Conservation (phyloP, 2,329 filamentous ascomycete species). For the Podosphaera fusca region DNA sequence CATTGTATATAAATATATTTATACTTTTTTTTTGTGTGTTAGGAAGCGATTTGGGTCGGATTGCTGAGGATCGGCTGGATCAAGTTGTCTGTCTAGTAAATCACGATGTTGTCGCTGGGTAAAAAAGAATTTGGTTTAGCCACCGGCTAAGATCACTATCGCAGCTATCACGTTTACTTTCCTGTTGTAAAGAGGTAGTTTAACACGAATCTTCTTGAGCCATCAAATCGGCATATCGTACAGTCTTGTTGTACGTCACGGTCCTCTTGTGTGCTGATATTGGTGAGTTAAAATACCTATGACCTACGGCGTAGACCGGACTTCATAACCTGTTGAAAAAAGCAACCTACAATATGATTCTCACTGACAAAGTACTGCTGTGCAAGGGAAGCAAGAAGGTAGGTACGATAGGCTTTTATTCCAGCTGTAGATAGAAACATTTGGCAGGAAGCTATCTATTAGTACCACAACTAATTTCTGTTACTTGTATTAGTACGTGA, state of each 20-base stretch:
- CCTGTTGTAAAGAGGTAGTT: slow-evolving; percentile 1
- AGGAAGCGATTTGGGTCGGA: neutral
- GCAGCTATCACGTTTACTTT: neutral
- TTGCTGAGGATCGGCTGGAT: neutral
- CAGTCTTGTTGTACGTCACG: neutral
- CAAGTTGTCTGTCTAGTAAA: neutral
- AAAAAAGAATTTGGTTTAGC: neutral
- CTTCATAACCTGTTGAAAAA: too few relatives aligned
- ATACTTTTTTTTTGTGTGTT: neutral
- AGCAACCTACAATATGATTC: too few relatives aligned
- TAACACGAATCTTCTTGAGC: slow-evolving; percentile 5
- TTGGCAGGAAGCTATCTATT: too few relatives aligned
- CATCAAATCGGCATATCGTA: neutral
- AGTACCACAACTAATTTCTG: too few relatives aligned
- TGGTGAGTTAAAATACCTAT: neutral
- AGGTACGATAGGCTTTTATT: too few relatives aligned
- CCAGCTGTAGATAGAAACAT: too few relatives aligned
- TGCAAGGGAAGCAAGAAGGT: too few relatives aligned
- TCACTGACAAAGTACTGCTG: too few relatives aligned
- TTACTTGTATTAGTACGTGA: too few relatives aligned
- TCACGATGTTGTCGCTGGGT: neutral
- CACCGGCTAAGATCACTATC: neutral
- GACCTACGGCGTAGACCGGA: neutral
- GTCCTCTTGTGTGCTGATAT: neutral
- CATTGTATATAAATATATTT: neutral